Conservation (phyloP, 1,139 yeast genomes). For the Debaryomycetaceae sp. region DNA sequence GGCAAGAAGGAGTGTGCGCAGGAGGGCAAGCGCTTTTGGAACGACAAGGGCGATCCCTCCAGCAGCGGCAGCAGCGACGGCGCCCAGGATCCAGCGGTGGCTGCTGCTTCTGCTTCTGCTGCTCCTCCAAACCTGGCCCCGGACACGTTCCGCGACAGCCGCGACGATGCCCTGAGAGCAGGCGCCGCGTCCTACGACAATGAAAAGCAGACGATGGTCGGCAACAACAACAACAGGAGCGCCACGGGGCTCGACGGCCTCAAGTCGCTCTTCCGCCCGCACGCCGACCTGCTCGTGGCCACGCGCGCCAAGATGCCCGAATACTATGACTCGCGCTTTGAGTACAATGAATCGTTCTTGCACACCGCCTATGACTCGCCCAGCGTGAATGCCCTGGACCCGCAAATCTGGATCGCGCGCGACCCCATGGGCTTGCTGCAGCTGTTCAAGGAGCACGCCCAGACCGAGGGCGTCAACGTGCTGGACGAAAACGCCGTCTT, state of each 20-base stretch:
- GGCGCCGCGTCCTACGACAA: constrained; percentile 1
- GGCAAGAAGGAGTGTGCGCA: constrained; percentile 47
- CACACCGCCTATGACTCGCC: constrained; percentile 58
- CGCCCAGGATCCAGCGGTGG: background rate
- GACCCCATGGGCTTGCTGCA: constrained; percentile 63
- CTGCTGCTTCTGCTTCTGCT: constrained; percentile 17
- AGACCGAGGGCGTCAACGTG: constrained; percentile 44
- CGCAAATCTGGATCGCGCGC: constrained; percentile 59
- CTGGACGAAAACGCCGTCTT: constrained; percentile 46
- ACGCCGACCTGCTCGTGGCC: constrained; percentile 26
- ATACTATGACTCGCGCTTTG: constrained; percentile 30
- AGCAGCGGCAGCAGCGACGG: constrained; percentile 26
- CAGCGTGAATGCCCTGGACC: constrained; percentile 47
- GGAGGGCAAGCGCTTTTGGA: constrained; percentile 43
- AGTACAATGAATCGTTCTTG: constrained; percentile 30
- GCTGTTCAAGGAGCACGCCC: constrained; percentile 48
- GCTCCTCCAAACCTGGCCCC: constrained; percentile 9
- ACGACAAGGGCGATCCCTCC: constrained; percentile 32
- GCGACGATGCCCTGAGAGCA: no score
- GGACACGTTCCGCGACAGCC: constrained; percentile 9
- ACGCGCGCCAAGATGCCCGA: constrained; percentile 30
- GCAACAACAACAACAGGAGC: background rate
- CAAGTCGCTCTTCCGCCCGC: constrained; percentile 31
- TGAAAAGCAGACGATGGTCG: background rate
- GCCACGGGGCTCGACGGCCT: constrained; percentile 8